Percentiles rank a stretch among this genome's conserved stretches.
phyloP scores from a whole-genome alignment of 805 yeast species.

The Spathaspora girioi region DNA sequence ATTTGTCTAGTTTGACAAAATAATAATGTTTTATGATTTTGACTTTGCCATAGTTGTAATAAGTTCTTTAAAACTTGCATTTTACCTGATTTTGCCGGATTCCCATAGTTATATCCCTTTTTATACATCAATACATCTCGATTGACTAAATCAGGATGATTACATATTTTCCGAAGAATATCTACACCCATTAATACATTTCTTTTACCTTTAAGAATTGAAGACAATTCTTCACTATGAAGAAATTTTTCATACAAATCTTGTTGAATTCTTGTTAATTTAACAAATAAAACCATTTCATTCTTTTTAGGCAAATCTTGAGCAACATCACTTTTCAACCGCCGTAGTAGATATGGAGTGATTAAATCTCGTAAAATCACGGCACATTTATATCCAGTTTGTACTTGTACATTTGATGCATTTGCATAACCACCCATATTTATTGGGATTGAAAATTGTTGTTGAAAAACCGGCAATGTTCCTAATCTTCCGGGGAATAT shows the following conservation, averaged over 20 bases:
- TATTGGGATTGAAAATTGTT: slow-evolving; percentile 87
- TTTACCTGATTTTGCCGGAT: slow-evolving; percentile 72
- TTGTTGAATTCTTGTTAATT: slow-evolving; percentile 72
- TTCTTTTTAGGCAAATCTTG: slow-evolving; percentile 89
- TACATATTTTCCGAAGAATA: slow-evolving; percentile 84
- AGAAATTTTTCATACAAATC: slow-evolving; percentile 71
- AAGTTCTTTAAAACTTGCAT: slow-evolving; percentile 83
- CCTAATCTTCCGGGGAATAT: slow-evolving; percentile 94
- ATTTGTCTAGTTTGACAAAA: slow-evolving; percentile 93
- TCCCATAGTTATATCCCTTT: slow-evolving; percentile 46
- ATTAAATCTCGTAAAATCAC: slow-evolving; percentile 83
- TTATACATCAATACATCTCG: slow-evolving; percentile 34
- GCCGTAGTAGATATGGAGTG: slow-evolving; percentile 80
- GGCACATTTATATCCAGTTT: slow-evolving; percentile 94
- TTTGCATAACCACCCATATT: slow-evolving; percentile 98
- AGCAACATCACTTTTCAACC: slow-evolving; percentile 93
- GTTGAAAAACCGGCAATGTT: slow-evolving; percentile 90
- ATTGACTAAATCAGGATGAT: slow-evolving; percentile 85
- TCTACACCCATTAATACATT: slow-evolving; percentile 90
- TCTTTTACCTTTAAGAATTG: slow-evolving; percentile 70
- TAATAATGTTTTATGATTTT: slow-evolving; percentile 75
- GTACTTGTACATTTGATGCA: slow-evolving; percentile 93
- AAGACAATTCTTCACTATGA: slow-evolving; percentile 67
- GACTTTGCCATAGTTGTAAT: slow-evolving; percentile 68
- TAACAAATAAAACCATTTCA: slow-evolving; percentile 92